phyloP scores from a whole-genome alignment of 495 filamentous ascomycete genomes.

The Xylaria venustula region DNA sequence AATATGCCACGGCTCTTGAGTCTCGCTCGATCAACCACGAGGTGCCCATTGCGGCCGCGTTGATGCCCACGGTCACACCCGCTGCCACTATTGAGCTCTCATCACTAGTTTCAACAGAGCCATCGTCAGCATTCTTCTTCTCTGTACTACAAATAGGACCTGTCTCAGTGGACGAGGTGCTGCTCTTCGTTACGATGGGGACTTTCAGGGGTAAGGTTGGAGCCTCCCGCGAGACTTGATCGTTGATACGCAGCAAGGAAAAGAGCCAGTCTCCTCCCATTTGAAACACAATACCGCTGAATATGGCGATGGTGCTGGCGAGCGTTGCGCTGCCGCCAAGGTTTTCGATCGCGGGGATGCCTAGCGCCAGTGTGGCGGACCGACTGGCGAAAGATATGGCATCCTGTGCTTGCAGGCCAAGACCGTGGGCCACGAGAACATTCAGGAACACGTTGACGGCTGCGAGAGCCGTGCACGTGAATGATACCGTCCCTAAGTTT shows the following conservation, averaged over 20 bases:
- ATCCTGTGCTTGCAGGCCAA: conserved; percentile 33
- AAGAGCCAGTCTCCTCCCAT: conserved; percentile 41
- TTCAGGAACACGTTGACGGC: conserved; percentile 35
- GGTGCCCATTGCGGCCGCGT: conserved; percentile 52
- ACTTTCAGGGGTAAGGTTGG: background rate
- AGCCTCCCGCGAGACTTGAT: background rate
- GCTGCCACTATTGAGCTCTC: conserved; percentile 37
- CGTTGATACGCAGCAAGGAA: conserved; percentile 18
- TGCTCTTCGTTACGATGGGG: background rate
- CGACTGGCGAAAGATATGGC: conserved; percentile 44
- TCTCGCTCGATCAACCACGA: conserved; percentile 45
- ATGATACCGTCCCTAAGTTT: conserved; percentile 35
- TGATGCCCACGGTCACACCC: conserved; percentile 47
- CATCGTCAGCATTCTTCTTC: background rate
- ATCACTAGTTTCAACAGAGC: background rate
- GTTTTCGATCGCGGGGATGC: conserved; percentile 31
- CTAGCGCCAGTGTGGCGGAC: conserved; percentile 42
- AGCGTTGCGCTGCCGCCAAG: conserved; percentile 40
- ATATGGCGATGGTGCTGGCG: conserved; percentile 45
- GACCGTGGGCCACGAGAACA: conserved; percentile 31
- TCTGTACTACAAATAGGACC: background rate
- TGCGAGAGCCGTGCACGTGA: conserved; percentile 30
- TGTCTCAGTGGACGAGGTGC: background rate
- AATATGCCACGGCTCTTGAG: conserved; percentile 47
- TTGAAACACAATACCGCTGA: conserved; percentile 46